Conservation (phyloP, 2,329 filamentous ascomycete genomes). For the Dryadomyces quercivorus region DNA sequence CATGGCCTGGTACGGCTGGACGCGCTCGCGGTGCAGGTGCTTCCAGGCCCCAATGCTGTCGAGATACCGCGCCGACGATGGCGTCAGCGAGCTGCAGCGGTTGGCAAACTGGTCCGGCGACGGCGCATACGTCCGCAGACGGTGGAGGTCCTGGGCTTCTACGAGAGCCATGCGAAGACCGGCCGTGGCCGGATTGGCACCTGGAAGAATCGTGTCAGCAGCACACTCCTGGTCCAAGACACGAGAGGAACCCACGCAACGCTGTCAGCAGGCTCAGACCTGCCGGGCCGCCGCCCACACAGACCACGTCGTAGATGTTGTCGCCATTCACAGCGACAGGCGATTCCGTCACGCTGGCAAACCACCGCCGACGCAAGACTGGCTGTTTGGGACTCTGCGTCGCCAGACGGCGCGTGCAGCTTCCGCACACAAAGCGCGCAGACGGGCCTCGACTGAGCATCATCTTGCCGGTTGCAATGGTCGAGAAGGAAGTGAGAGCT, state of each 20-base stretch:
- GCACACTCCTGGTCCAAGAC: neutral
- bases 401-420: constrained; percentile 30
- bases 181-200: constrained; percentile 62
- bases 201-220: constrained; percentile 26
- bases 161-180: constrained; percentile 76
- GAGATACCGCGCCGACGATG: constrained; percentile 73
- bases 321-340: constrained; percentile 22
- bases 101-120: constrained; percentile 69
- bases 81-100: constrained; percentile 89
- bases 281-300: constrained; percentile 79
- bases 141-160: constrained; percentile 75
- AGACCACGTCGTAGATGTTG: constrained; percentile 87
- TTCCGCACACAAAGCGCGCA: constrained; percentile 26
- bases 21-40: constrained; percentile 57
- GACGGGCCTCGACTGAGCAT: constrained; percentile 7
- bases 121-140: constrained; percentile 53
- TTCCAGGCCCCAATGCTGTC: constrained; percentile 75
- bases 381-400: constrained; percentile 4
- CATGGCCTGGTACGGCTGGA: constrained; percentile 91
- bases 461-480: neutral
- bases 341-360: constrained; percentile 23
- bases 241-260: constrained; percentile 43
- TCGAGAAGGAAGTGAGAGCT: neutral
- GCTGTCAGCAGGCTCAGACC: constrained; percentile 73
- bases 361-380: constrained; percentile 24